phyloP scores from a whole-genome alignment of 1,139 yeast species.

The Eremothecium cymbalariae region DNA sequence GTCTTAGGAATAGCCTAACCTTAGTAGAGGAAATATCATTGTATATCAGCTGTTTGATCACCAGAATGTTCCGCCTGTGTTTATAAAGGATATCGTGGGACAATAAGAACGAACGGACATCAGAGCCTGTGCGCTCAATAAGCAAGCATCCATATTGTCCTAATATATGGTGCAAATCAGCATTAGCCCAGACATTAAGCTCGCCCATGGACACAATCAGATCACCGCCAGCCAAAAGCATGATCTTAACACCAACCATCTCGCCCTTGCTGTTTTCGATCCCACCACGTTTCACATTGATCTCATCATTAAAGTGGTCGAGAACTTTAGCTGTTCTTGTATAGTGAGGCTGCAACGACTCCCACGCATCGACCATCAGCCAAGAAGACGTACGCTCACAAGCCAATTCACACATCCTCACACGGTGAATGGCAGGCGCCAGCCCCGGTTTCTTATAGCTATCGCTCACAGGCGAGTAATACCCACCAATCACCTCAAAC shows the following conservation, averaged over 20 bases:
- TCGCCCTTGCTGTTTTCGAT: constrained; percentile 66
- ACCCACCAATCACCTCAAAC: constrained; percentile 94
- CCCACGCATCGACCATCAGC: constrained; percentile 99
- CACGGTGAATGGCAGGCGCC: constrained; percentile 83
- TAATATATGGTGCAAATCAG: constrained; percentile 85
- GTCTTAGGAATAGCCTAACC: constrained; percentile 79
- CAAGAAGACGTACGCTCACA: constrained; percentile 95
- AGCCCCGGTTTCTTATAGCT: constrained; percentile 90
- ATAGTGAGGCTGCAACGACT: constrained; percentile 81
- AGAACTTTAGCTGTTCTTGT: constrained; percentile 92
- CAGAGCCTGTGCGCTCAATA: constrained; percentile 94
- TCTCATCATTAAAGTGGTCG: constrained; percentile 94
- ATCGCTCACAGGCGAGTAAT: constrained; percentile 94
- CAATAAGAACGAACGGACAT: constrained; percentile 81
- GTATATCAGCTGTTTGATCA: constrained; percentile 89
- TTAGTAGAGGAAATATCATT: constrained; percentile 94
- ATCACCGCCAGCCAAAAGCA: constrained; percentile 97
- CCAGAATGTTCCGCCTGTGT: constrained; percentile 86
- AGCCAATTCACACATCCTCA: constrained; percentile 95
- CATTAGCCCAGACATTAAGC: constrained; percentile 98
- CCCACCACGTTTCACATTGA: constrained; percentile 77
- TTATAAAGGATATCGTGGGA: constrained; percentile 97
- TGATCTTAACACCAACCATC: constrained; percentile 80
- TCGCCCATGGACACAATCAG: constrained; percentile 99
- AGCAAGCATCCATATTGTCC: constrained; percentile 95